Conservation (phyloP, 2,329 filamentous ascomycete genomes). For the Stachybotrys echinatus region DNA sequence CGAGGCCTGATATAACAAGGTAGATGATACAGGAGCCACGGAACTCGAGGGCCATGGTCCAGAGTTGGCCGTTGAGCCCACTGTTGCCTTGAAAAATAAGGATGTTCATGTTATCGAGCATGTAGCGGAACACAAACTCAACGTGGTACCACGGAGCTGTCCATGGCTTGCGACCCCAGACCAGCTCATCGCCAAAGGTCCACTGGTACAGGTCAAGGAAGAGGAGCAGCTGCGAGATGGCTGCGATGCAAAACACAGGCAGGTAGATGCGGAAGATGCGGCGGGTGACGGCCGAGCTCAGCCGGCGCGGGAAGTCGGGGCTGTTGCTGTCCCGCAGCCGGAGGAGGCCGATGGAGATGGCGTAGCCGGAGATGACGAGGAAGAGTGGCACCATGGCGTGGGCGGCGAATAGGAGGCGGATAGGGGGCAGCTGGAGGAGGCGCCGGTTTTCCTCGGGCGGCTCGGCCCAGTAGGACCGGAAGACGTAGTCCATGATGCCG, state of each 20-base stretch:
- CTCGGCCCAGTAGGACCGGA: conserved; percentile 7
- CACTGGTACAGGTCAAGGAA: conserved; percentile 6
- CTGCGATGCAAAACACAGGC: conserved; percentile 7
- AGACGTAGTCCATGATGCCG: conserved; percentile 6
- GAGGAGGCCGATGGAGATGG: conserved; percentile 8
- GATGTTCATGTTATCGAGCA: conserved; percentile 8
- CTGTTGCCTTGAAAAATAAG: conserved; percentile 5
- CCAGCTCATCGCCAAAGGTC: conserved; percentile 6
- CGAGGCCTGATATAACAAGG: conserved; percentile 4
- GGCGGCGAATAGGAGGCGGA: conserved; percentile 7
- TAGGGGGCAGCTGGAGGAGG: conserved; percentile 8
- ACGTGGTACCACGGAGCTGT: conserved; percentile 7
- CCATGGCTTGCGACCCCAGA: conserved; percentile 6
- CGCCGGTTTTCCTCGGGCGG: conserved; percentile 8
- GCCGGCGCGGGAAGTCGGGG: conserved; percentile 4
- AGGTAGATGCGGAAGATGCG: conserved; percentile 9
- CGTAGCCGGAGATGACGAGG: conserved; percentile 8
- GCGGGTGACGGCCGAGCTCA: conserved; percentile 8
- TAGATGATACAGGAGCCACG: conserved; percentile 8
- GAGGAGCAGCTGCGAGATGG: conserved; percentile 7
- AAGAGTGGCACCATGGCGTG: conserved; percentile 9
- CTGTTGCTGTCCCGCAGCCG: conserved; percentile 5
- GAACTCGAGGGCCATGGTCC: conserved; percentile 9
- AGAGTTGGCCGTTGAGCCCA: conserved; percentile 8
- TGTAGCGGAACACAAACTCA: conserved; percentile 9